A percentile compares a stretch with the other conserved stretches of the same genome.
Conservation (phyloP, 768 basidiomycete species). For the Termitomyces sp. region DNA sequence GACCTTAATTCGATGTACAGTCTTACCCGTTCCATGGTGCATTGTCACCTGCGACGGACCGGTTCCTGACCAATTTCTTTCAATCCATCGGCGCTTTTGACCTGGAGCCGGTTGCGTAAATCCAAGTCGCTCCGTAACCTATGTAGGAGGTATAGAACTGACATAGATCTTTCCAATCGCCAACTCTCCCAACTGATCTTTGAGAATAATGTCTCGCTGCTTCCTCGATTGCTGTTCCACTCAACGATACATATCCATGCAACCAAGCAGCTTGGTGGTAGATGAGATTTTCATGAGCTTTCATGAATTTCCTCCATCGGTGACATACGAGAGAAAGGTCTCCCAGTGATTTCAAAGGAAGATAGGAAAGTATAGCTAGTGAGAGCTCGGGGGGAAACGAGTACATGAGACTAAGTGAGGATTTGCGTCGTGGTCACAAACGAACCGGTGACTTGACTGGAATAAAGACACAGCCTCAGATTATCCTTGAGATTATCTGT, state of each 20-base stretch:
- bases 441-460: too few species aligned
- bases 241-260: conserved; percentile 41
- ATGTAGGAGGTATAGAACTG: conserved; percentile 17
- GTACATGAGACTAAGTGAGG: too few species aligned
- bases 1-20: conserved; percentile 73
- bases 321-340: conserved; percentile 35
- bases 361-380: conserved; percentile 44
- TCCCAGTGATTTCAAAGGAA: conserved; percentile 43
- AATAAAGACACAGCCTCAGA: too few species aligned
- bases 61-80: conserved; percentile 53
- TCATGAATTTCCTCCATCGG: conserved; percentile 44
- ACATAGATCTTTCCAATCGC: conserved; percentile 64
- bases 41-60: conserved; percentile 36
- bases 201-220: conserved; percentile 26
- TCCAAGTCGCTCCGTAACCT: neutral
- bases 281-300: conserved; percentile 44
- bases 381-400: conserved; percentile 58
- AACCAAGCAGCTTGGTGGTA: conserved; percentile 55
- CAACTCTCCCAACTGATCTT: conserved; percentile 33
- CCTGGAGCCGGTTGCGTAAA: conserved; percentile 29
- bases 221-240: conserved; percentile 24
- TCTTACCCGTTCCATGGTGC: conserved; percentile 28
- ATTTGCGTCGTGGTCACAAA: too few species aligned
- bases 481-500: too few species aligned
- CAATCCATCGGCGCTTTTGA: conserved; percentile 38